Percentiles rank a stretch among this genome's conserved stretches.
phyloP scores from a whole-genome alignment of 1,139 yeast genomes.

The Geotrichum siamense region DNA sequence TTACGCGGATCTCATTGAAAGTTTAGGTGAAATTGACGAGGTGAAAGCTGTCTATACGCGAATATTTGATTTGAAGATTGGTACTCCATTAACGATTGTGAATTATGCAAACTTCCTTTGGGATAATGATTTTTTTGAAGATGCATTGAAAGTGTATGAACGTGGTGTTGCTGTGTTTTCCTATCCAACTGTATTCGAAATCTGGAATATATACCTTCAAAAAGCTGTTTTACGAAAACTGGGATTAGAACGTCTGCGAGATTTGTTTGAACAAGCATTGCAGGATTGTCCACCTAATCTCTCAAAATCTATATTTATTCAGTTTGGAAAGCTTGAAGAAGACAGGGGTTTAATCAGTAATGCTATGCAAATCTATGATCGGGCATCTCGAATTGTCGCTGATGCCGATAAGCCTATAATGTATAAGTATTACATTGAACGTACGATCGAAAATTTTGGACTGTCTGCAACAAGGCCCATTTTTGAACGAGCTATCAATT shows the following conservation, averaged over 20 bases:
- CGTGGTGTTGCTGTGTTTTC: constrained; percentile 54
- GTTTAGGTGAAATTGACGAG: constrained; percentile 41
- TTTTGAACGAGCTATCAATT: constrained; percentile 41
- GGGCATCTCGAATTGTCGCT: constrained; percentile 38
- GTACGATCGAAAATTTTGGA: constrained; percentile 34
- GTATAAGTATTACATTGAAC: constrained; percentile 33
- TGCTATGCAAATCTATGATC: constrained; percentile 40
- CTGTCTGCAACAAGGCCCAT: constrained; percentile 36
- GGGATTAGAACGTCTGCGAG: constrained; percentile 57
- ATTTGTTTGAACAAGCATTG: constrained; percentile 61
- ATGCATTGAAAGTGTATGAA: constrained; percentile 59
- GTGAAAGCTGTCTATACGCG: constrained; percentile 50
- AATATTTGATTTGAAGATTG: constrained; percentile 54
- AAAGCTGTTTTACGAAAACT: constrained; percentile 41
- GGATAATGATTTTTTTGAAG: constrained; percentile 43
- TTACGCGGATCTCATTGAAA: constrained; percentile 67
- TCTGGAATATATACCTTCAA: constrained; percentile 64
- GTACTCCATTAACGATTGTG: constrained; percentile 60
- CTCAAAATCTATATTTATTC: constrained; percentile 44
- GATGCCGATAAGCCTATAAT: constrained; percentile 34
- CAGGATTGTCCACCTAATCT: constrained; percentile 45
- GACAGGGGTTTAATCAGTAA: constrained; percentile 41
- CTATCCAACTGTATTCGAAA: constrained; percentile 57
- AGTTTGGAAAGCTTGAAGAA: constrained; percentile 61
- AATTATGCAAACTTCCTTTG: constrained; percentile 61